These are phyloP conservation scores for Sanghuangporus weigelae DNA, from an alignment of 1,284 basidiomycete genomes.

Conservation along the genomic window DNA sequence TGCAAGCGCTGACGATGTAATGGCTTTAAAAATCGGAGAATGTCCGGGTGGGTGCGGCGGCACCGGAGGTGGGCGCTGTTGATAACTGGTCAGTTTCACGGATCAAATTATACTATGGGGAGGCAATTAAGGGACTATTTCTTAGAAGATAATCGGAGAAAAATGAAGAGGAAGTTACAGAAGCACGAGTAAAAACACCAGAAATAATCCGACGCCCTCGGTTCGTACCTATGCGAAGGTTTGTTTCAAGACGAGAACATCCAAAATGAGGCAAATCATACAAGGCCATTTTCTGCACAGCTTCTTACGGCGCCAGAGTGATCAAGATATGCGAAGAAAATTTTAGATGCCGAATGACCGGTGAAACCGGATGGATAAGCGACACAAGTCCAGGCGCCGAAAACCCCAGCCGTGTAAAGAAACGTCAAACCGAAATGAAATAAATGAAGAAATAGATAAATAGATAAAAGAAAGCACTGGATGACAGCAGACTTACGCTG, in stretches of 20 bases:
- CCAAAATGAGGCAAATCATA: background rate
- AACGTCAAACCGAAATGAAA: background rate
- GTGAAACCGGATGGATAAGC: conserved; percentile 2
- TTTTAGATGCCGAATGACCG: conserved; percentile 11
- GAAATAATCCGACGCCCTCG: background rate
- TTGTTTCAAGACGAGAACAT: background rate
- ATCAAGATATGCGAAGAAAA: background rate
- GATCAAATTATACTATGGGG: background rate
- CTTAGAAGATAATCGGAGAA: background rate
- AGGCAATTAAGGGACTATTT: background rate
- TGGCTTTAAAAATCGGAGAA: background rate
- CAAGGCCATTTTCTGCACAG: background rate
- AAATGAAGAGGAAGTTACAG: background rate
- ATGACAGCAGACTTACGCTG: conserved; percentile 6
- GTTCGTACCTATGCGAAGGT: background rate
- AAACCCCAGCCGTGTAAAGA: background rate
- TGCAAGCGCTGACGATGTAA: background rate
- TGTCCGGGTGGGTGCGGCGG: conserved; percentile 8
- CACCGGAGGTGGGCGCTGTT: conserved; percentile 6
- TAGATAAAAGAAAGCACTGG: background rate
- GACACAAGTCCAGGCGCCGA: background rate
- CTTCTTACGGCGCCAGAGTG: background rate
- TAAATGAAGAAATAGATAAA: background rate
- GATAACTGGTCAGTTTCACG: background rate
- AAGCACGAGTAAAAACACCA: background rate